These are phyloP conservation scores for Persicaria maculosa DNA, from an alignment of 148 eudicot genomes.

Conservation along the genomic window DNA sequence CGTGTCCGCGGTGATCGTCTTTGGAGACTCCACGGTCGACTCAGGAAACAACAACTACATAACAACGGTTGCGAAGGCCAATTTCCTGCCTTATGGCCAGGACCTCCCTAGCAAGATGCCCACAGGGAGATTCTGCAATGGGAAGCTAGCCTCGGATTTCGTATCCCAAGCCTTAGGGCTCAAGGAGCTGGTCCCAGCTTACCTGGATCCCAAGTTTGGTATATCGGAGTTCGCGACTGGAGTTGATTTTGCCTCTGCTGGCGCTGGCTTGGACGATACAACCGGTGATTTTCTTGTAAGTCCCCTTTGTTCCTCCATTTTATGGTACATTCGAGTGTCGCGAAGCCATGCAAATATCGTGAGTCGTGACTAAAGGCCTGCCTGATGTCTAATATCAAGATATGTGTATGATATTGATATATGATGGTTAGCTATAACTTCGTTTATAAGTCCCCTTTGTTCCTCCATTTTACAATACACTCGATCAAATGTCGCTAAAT, in stretches of 20 bases:
- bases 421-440: no score
- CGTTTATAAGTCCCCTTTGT: no score
- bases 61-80: slow-evolving; percentile 50
- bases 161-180: slow-evolving; percentile 60
- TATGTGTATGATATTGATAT: no score
- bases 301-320: neutral
- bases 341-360: no score
- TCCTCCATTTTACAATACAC: no score
- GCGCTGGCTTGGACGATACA: slow-evolving; percentile 77
- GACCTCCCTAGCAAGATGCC: slow-evolving; percentile 54
- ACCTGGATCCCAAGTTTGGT: slow-evolving; percentile 50
- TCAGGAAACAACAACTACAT: slow-evolving; percentile 80
- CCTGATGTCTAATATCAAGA: no score
- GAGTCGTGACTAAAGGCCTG: neutral
- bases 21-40: slow-evolving; percentile 90
- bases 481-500: no score
- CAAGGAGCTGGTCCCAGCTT: slow-evolving; percentile 69
- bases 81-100: slow-evolving; percentile 72
- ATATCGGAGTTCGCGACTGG: slow-evolving; percentile 70
- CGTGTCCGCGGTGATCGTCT: slow-evolving; percentile 67
- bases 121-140: slow-evolving; percentile 83
- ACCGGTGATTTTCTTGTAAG: slow-evolving; percentile 83
- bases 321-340: no score
- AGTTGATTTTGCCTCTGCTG: slow-evolving; percentile 91
- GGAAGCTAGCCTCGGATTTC: slow-evolving; percentile 70